phyloP scores from a whole-genome alignment of 306 rosid genomes.

The Alnus rubra region DNA sequence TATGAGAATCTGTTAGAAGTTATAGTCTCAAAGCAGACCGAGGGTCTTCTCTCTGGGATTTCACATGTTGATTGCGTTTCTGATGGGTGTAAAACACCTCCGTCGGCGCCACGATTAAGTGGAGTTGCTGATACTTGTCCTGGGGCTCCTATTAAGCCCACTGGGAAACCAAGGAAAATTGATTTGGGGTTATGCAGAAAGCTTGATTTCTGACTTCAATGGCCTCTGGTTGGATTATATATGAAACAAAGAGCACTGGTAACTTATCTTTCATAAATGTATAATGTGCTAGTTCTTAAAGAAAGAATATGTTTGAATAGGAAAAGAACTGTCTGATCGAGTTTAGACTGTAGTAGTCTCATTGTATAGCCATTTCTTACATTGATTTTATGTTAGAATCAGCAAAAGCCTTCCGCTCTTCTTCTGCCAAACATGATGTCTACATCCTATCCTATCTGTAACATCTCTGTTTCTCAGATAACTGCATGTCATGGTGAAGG shows the following conservation, averaged over 20 bases:
- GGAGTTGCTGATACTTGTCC: constrained; percentile 65
- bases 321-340: constrained; percentile 25
- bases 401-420: neutral
- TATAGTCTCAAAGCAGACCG: constrained; percentile 54
- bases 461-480: neutral
- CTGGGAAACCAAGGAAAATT: constrained; percentile 41
- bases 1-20: constrained; percentile 57
- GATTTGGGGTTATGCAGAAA: constrained; percentile 60
- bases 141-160: constrained; percentile 54
- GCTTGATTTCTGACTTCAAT: constrained; percentile 61
- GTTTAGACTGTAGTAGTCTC: constrained; percentile 18
- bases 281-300: constrained; percentile 20
- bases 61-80: constrained; percentile 30
- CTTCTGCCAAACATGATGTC: neutral
- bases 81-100: constrained; percentile 52
- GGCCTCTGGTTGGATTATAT: constrained; percentile 8
- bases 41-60: constrained; percentile 34
- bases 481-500: neutral
- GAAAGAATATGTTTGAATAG: neutral
- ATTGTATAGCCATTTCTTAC: constrained; percentile 32
- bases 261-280: constrained; percentile 24
- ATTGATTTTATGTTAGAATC: constrained; percentile 11
- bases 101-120: constrained; percentile 18
- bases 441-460: neutral
- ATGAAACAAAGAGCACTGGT: constrained; percentile 17